These are phyloP conservation scores for Hypomyces perniciosus DNA, from an alignment of 2,329 filamentous ascomycete genomes.

Conservation along the genomic window DNA sequence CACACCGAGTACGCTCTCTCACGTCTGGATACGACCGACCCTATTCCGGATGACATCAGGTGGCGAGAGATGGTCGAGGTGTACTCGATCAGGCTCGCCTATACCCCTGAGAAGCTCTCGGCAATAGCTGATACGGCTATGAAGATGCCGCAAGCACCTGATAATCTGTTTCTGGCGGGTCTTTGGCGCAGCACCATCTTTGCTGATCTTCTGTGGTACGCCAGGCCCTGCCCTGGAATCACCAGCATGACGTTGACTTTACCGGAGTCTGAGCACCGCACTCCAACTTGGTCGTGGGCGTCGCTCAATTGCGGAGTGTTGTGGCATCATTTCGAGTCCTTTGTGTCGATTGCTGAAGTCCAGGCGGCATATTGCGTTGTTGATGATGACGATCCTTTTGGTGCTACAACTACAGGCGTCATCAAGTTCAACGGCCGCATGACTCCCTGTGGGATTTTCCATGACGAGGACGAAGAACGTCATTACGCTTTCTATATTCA, in stretches of 20 bases:
- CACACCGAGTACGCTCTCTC: neutral
- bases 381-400: too few relatives aligned
- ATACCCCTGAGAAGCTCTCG: neutral
- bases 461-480: too few relatives aligned
- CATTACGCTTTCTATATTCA: too few relatives aligned
- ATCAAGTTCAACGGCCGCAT: too few relatives aligned
- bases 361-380: too few relatives aligned
- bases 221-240: neutral
- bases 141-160: neutral
- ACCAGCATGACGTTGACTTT: neutral
- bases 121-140: slow-evolving; percentile 3
- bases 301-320: slow-evolving; percentile 1
- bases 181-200: slow-evolving; percentile 1
- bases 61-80: slow-evolving; percentile 3
- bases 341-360: neutral
- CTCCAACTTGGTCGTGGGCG: slow-evolving; percentile 9
- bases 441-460: too few relatives aligned
- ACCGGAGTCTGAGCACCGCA: neutral
- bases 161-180: slow-evolving; percentile 5
- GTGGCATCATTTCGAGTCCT: neutral
- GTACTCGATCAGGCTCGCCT: neutral
- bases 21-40: neutral
- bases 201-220: slow-evolving; percentile 7
- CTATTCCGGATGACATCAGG: neutral
- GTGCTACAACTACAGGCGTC: too few relatives aligned